A percentile compares a stretch with the other conserved stretches of the same genome.
Evolutionary conservation across 2,329 filamentous ascomycete species (phyloP).

Genomic region (Alternaria brassicae): DNA sequence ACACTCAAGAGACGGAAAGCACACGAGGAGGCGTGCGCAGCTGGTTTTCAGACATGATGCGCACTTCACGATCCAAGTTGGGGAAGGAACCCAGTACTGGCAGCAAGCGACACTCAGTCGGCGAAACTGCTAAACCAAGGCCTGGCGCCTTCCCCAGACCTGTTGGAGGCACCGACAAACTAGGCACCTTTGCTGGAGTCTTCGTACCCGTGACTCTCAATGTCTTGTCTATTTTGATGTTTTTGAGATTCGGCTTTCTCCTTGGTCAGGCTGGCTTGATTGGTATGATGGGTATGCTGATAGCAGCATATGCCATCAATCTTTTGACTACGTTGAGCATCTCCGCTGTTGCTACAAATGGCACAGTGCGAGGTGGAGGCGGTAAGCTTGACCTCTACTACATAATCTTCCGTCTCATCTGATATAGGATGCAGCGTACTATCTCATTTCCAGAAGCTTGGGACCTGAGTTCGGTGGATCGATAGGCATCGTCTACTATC

Average conservation of each 20-base stretch:
- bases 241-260: slow-evolving; percentile 85
- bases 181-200: slow-evolving; percentile 71
- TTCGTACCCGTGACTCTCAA: slow-evolving; percentile 91
- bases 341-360: slow-evolving; percentile 88
- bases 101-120: slow-evolving; percentile 33
- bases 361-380: slow-evolving; percentile 84
- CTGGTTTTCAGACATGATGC: slow-evolving; percentile 36
- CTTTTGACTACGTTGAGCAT: slow-evolving; percentile 85
- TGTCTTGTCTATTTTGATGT: slow-evolving; percentile 91
- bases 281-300: slow-evolving; percentile 79
- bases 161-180: slow-evolving; percentile 62
- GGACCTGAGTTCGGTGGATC: slow-evolving; percentile 90
- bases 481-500: slow-evolving; percentile 86
- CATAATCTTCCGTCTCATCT: neutral
- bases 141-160: slow-evolving; percentile 51
- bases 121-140: slow-evolving; percentile 38
- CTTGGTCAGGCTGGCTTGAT: slow-evolving; percentile 80
- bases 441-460: slow-evolving; percentile 83
- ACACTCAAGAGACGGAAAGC: slow-evolving; percentile 1
- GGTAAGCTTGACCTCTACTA: neutral
- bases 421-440: slow-evolving; percentile 66
- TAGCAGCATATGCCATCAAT: slow-evolving; percentile 79
- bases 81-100: slow-evolving; percentile 13
- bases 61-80: slow-evolving; percentile 19
- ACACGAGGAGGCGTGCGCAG: slow-evolving; percentile 26